Evolutionary conservation across 345 rosid species (phyloP), one percentile per base, ranked within the genome.

Genomic region (Cardiospermum halicacabum): DNA sequence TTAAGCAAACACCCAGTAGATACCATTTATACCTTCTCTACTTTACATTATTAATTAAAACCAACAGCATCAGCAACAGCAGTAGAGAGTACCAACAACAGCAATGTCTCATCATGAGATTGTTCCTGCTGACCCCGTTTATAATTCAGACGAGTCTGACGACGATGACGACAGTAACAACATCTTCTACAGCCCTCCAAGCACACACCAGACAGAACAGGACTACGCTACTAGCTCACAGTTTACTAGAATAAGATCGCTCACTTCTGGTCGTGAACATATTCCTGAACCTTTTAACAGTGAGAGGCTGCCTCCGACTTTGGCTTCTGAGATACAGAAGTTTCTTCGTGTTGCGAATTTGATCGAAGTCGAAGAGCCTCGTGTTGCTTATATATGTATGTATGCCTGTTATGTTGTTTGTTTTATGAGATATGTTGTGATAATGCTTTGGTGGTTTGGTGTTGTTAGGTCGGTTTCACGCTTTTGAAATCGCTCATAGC

Each of bases 311-410:
- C 98, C 98, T 2, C 61, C 92, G 53, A 88, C 83, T 24, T 69
- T 93, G 64, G 81, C 84, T 64, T 75, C 94, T 0, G 92, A 82
- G 43, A 93, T 93, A 42, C 96, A 85, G 77, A 72, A 66, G 77
- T 93, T 93, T 69, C 97, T 93, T 66, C 91, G 97, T 53, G 84
- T 90, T 31, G 98, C 98, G 11, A 90, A 93, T 73, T 71, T 77
- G 79, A 71, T 89, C 15, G 93, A 86, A 69, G 49, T 34, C 10
- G 75, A 75, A 25, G 90, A 85, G 59, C 92, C 98, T 77, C 97
- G 96, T 6, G 57, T 85, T 67, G 97, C 98, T 75, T 84, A 90
- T 75, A 81, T 89, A 2, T 93, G 97, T 89, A 59, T 64, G 87
- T 34, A 34, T 34, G 39, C 39, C 10, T 34, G 10, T 7, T 34